phyloP scores from a whole-genome alignment of 1,139 yeast species.

The Saccharomycopsis hybrid region DNA sequence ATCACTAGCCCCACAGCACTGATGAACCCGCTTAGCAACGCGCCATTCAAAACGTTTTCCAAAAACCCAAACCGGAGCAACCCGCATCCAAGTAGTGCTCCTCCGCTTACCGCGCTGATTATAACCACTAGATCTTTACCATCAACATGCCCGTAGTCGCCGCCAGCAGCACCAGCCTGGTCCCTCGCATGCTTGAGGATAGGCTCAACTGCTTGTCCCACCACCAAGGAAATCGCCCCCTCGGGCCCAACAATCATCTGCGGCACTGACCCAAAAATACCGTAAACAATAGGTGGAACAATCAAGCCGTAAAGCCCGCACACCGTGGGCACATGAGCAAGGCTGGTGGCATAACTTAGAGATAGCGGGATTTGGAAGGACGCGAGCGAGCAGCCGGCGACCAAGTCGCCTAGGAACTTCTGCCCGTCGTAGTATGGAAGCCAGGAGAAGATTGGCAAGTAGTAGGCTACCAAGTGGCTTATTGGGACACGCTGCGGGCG shows the following conservation, averaged over 20 bases:
- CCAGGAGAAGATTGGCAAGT: slow-evolving; percentile 82
- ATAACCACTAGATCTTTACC: slow-evolving; percentile 70
- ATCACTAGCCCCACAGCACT: slow-evolving; percentile 91
- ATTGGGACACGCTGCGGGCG: too few relatives aligned
- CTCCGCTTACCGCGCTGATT: slow-evolving; percentile 73
- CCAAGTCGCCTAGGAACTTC: slow-evolving; percentile 62
- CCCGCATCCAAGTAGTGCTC: slow-evolving; percentile 69
- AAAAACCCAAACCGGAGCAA: slow-evolving; percentile 79
- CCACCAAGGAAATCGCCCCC: slow-evolving; percentile 83
- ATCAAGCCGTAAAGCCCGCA: slow-evolving; percentile 82
- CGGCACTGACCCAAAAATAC: slow-evolving; percentile 85
- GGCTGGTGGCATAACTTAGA: slow-evolving; percentile 79
- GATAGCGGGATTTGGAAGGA: slow-evolving; percentile 90
- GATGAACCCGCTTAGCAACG: slow-evolving; percentile 81
- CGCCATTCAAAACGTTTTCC: slow-evolving; percentile 79
- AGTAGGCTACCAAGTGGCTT: too few relatives aligned
- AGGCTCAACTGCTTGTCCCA: slow-evolving; percentile 87
- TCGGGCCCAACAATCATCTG: slow-evolving; percentile 98
- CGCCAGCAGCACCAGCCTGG: too few relatives aligned
- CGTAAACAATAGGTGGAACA: slow-evolving; percentile 75
- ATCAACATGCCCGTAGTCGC: too few relatives aligned
- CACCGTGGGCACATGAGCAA: slow-evolving; percentile 86
- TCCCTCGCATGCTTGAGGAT: slow-evolving; percentile 45
- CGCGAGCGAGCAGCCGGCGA: slow-evolving; percentile 84
- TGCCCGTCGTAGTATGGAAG: slow-evolving; percentile 48